phyloP scores from a whole-genome alignment of 106 monocot species.

The Dendrobium chrysotoxum region DNA sequence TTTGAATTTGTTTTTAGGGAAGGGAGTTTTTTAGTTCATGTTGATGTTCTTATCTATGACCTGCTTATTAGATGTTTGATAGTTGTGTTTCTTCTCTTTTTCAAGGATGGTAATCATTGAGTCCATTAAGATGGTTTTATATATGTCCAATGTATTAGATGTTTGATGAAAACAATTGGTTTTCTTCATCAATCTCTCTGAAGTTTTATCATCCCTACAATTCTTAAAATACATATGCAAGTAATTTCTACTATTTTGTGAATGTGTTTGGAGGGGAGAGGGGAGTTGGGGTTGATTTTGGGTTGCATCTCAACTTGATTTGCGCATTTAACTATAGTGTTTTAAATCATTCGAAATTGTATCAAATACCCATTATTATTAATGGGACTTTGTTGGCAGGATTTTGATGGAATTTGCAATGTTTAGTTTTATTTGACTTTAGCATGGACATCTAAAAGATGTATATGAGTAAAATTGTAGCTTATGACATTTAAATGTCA shows the following conservation, averaged over 20 bases:
- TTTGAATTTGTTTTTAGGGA: background rate
- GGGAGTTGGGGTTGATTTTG: no score
- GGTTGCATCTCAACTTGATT: no score
- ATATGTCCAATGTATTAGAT: no score
- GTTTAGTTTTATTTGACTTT: no score
- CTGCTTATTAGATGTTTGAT: background rate
- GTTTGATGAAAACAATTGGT: background rate
- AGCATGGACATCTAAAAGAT: background rate
- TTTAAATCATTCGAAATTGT: background rate
- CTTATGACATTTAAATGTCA: background rate
- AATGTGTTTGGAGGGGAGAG: no score
- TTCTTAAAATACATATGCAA: no score
- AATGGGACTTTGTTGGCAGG: background rate
- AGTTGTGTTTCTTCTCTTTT: background rate
- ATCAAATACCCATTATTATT: background rate
- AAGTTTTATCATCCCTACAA: no score
- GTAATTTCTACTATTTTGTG: no score
- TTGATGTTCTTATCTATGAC: background rate
- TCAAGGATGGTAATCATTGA: no score
- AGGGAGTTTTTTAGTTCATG: background rate
- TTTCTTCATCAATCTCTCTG: no score
- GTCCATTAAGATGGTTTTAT: no score
- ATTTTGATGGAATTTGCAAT: background rate
- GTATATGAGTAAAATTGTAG: background rate
- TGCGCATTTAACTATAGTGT: background rate